Evolutionary conservation across 441 rosid species (phyloP).

Genomic region (Francoa sonchifolia): DNA sequence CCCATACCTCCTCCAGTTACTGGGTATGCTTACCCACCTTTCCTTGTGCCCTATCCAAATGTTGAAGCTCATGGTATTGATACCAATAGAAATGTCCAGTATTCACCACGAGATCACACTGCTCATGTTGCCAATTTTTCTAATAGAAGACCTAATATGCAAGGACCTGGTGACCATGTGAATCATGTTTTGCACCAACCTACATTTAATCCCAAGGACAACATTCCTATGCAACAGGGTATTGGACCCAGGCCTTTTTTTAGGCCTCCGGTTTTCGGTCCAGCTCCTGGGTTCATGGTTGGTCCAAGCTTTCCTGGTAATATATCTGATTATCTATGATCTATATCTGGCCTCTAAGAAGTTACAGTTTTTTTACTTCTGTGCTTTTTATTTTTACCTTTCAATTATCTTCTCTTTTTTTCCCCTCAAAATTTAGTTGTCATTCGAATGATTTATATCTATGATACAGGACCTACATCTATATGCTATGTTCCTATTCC

Average conservation of each 20-base stretch:
- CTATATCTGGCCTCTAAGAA: conserved; percentile 1
- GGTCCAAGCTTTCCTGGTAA: conserved; percentile 79
- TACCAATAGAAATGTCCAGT: conserved; percentile 28
- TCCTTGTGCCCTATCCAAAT: conserved; percentile 48
- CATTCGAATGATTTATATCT: conserved; percentile 11
- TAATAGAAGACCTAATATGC: conserved; percentile 36
- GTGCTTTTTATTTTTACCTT: conserved; percentile 1
- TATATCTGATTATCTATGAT: too few relatives aligned
- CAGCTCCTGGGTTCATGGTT: conserved; percentile 60
- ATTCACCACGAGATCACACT: conserved; percentile 49
- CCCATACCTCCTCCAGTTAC: conserved; percentile 52
- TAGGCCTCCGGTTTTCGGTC: conserved; percentile 50
- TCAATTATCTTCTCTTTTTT: background rate
- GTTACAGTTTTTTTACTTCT: conserved; percentile 5
- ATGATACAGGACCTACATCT: conserved; percentile 44
- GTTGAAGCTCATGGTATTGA: conserved; percentile 34
- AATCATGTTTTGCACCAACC: conserved; percentile 58
- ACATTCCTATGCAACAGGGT: conserved; percentile 40
- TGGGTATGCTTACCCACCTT: conserved; percentile 47
- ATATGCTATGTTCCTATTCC: conserved; percentile 51
- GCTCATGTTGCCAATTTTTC: conserved; percentile 26
- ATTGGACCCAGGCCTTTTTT: conserved; percentile 54
- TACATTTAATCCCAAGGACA: conserved; percentile 44
- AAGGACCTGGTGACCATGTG: conserved; percentile 33
- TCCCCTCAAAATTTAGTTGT: background rate